phyloP scores from a whole-genome alignment of 2,329 filamentous ascomycete species.

The Beauveria bassiana region DNA sequence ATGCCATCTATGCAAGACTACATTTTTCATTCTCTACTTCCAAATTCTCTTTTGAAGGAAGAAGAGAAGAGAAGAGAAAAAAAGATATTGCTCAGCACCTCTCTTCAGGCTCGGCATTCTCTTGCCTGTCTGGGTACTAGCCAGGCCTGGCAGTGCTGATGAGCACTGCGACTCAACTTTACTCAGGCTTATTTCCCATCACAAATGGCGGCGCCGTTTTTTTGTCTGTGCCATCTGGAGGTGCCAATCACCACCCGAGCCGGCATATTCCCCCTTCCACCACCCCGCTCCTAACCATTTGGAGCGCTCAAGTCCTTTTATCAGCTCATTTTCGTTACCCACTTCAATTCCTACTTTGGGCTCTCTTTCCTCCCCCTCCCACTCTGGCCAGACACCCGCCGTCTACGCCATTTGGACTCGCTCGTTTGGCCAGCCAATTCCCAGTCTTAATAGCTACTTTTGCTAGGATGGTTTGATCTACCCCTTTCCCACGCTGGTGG shows the following conservation, averaged over 20 bases:
- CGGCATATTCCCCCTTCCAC: conserved; percentile 6
- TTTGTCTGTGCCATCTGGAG: conserved; percentile 1
- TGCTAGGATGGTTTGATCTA: not conserved
- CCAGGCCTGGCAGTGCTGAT: conserved; percentile 1
- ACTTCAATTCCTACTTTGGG: conserved; percentile 10
- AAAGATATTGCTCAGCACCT: not conserved
- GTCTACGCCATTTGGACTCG: not conserved
- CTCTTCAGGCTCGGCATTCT: conserved; percentile 14
- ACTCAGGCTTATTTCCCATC: conserved; percentile 7
- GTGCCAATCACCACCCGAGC: conserved; percentile 8
- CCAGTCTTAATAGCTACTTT: not conserved
- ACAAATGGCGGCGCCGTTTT: conserved; percentile 2
- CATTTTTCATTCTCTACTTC: not conserved
- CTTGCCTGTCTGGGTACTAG: conserved; percentile 12
- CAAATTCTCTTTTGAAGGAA: not conserved
- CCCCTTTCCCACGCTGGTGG: conserved; percentile 1
- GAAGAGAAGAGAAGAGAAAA: not conserved
- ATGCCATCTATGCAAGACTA: not conserved
- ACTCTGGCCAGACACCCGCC: not conserved
- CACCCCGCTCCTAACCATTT: conserved; percentile 6
- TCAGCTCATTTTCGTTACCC: conserved; percentile 13
- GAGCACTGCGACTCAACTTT: conserved; percentile 1
- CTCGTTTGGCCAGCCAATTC: not conserved
- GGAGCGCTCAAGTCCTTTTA: conserved; percentile 8
- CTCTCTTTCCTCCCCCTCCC: conserved; percentile 1